Conservation (phyloP, 2,329 filamentous ascomycete species). For the Didymella segeticola region DNA sequence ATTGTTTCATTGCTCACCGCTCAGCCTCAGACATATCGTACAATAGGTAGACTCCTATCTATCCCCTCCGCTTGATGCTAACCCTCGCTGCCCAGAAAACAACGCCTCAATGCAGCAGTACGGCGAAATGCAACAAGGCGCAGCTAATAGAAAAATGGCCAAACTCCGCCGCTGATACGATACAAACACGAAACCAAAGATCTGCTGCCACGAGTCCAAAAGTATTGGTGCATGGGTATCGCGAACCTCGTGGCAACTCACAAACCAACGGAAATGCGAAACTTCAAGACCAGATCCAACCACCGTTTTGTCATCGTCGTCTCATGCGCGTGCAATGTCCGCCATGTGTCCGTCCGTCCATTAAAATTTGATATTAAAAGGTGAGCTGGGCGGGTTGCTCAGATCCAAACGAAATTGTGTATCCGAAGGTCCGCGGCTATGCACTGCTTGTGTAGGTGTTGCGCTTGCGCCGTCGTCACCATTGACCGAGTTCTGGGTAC, state of each 20-base stretch:
- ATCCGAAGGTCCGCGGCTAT: constrained; percentile 41
- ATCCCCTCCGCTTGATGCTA: constrained; percentile 28
- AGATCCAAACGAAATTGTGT: constrained; percentile 45
- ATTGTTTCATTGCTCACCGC: constrained; percentile 22
- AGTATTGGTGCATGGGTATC: constrained; percentile 45
- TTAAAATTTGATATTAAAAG: constrained; percentile 49
- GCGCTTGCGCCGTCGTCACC: constrained; percentile 40
- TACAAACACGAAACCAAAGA: constrained; percentile 29
- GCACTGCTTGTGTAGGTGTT: constrained; percentile 45
- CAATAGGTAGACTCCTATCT: constrained; percentile 22
- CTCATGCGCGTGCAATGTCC: constrained; percentile 26
- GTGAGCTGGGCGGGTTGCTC: constrained; percentile 46
- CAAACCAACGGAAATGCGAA: constrained; percentile 36
- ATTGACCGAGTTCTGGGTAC: constrained; percentile 33
- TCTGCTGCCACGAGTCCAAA: constrained; percentile 39
- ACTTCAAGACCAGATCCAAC: constrained; percentile 31
- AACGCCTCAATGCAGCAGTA: constrained; percentile 25
- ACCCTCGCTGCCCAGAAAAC: constrained; percentile 13
- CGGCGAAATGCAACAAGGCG: constrained; percentile 31
- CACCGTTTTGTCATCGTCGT: constrained; percentile 29
- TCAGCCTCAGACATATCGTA: constrained; percentile 29
- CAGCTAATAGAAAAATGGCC: constrained; percentile 31
- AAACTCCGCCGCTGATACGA: constrained; percentile 46
- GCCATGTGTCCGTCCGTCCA: constrained; percentile 16
- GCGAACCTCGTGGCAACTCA: constrained; percentile 40